Evolutionary conservation across 164 flowering plant species (phyloP).

Genomic region (Hamamelis virginiana): DNA sequence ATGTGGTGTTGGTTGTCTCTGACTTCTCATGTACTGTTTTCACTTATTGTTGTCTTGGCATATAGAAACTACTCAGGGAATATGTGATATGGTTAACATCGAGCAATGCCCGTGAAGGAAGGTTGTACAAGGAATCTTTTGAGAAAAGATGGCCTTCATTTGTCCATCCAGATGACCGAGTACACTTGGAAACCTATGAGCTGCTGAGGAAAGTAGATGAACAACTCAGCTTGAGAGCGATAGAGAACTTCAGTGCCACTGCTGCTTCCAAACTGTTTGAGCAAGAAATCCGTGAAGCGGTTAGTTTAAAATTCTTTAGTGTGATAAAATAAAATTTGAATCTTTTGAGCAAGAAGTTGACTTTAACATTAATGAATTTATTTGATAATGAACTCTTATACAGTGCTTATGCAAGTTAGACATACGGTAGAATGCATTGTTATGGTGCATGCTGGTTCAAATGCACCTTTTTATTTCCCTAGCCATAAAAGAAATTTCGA

Average conservation of each 20-base stretch:
- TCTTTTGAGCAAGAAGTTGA: neutral
- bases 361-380: no score
- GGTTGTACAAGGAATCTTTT: slow-evolving; percentile 54
- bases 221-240: slow-evolving; percentile 43
- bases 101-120: slow-evolving; percentile 59
- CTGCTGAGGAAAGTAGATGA: slow-evolving; percentile 43
- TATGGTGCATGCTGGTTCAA: no score
- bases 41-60: slow-evolving; percentile 13
- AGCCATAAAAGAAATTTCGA: no score
- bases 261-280: slow-evolving; percentile 84
- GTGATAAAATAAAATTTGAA: neutral
- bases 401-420: no score
- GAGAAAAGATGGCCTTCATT: slow-evolving; percentile 72
- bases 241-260: slow-evolving; percentile 61
- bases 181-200: slow-evolving; percentile 36
- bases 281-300: slow-evolving; percentile 90
- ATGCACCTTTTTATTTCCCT: no score
- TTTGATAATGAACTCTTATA: no score
- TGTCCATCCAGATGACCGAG: slow-evolving; percentile 24
- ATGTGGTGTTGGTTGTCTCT: neutral
- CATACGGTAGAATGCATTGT: no score
- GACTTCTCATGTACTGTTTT: neutral
- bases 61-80: slow-evolving; percentile 69
- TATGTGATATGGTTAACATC: slow-evolving; percentile 70
- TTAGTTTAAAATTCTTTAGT: slow-evolving; percentile 31